These are phyloP conservation scores for Xanthoconium stramineum DNA, from an alignment of 768 basidiomycete species.

Conservation along the genomic window DNA sequence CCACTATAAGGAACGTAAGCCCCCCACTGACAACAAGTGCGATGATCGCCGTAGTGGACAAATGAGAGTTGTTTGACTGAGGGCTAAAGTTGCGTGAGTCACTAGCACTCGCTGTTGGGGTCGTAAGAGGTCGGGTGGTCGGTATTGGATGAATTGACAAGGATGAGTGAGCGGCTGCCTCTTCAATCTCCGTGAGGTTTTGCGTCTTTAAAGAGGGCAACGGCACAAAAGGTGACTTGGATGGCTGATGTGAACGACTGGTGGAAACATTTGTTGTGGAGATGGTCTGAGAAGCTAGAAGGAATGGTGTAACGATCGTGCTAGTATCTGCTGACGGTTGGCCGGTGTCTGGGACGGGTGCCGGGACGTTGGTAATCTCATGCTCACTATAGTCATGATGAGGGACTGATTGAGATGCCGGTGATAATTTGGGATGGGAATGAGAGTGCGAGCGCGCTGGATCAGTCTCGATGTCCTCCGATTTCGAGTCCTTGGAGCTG, in stretches of 20 bases:
- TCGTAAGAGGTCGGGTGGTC: slow-evolving; percentile 2
- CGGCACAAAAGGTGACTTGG: slow-evolving; percentile 27
- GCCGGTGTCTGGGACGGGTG: slow-evolving; percentile 31
- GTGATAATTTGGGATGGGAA: slow-evolving; percentile 12
- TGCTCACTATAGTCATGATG: slow-evolving; percentile 27
- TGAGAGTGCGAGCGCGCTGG: neutral
- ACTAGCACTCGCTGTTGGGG: neutral
- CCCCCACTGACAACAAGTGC: slow-evolving; percentile 52
- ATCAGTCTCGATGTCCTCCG: neutral
- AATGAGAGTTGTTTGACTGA: slow-evolving; percentile 25
- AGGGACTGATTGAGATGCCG: slow-evolving; percentile 8
- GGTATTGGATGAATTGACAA: neutral
- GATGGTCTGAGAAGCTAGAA: slow-evolving; percentile 22
- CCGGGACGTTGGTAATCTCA: slow-evolving; percentile 29
- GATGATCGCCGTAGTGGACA: slow-evolving; percentile 49
- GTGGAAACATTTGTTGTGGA: slow-evolving; percentile 18
- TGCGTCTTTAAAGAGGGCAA: slow-evolving; percentile 26
- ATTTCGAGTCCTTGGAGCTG: neutral
- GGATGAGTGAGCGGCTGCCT: slow-evolving; percentile 15
- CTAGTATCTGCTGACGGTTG: slow-evolving; percentile 17
- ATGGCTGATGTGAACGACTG: slow-evolving; percentile 10
- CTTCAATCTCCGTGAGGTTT: slow-evolving; percentile 24
- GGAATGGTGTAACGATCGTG: slow-evolving; percentile 2
- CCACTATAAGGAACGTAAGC: slow-evolving; percentile 45
- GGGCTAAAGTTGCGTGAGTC: slow-evolving; percentile 4